Conservation (phyloP, 768 basidiomycete species). For the Amanita exitialis region DNA sequence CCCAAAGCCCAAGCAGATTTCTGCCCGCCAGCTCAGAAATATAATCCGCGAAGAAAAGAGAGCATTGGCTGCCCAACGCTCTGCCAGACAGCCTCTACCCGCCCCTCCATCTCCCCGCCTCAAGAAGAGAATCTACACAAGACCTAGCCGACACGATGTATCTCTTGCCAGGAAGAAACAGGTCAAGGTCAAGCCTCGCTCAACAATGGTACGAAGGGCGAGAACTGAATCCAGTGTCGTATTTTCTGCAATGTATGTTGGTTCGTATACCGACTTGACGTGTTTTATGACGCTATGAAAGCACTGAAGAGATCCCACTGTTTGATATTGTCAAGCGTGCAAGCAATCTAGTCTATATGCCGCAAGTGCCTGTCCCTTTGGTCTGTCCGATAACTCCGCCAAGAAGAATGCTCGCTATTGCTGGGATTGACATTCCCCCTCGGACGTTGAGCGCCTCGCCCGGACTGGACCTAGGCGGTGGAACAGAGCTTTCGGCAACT, state of each 20-base stretch:
- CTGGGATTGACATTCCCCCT: neutral
- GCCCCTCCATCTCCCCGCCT: neutral
- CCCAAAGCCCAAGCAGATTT: conserved; percentile 3
- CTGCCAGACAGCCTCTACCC: neutral
- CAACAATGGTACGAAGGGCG: neutral
- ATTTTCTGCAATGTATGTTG: conserved; percentile 4
- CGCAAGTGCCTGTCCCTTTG: neutral
- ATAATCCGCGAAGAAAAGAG: conserved; percentile 2
- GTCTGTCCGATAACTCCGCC: neutral
- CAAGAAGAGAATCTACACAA: neutral
- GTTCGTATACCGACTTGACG: neutral
- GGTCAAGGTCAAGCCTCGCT: neutral
- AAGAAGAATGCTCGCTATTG: neutral
- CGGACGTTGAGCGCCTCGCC: neutral
- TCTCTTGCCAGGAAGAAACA: conserved; percentile 4
- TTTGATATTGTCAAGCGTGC: neutral
- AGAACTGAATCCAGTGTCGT: conserved; percentile 2
- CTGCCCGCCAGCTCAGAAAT: conserved; percentile 1
- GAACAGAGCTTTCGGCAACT: neutral
- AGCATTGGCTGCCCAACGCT: neutral
- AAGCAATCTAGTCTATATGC: neutral
- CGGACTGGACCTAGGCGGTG: too few relatives aligned
- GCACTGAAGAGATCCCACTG: conserved; percentile 4
- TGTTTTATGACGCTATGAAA: neutral
- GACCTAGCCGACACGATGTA: neutral